Percentiles rank a stretch among this genome's conserved stretches.
These are phyloP conservation scores for Rhynchospora pubera DNA, from an alignment of 176 grass and related monocot genomes.

Conservation along the genomic window DNA sequence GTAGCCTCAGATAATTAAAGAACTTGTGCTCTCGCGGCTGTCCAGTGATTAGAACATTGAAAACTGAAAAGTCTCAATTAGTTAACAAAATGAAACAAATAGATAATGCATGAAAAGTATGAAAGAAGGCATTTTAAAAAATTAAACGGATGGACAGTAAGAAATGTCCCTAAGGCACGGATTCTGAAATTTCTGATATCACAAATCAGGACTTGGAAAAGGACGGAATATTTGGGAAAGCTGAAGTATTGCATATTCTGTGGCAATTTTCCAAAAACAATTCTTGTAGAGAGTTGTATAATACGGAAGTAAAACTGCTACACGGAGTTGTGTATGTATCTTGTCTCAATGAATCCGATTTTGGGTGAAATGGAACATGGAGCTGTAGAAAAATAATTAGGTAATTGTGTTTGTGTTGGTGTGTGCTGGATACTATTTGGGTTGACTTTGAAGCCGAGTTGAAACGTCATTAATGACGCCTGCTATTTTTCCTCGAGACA, in stretches of 20 bases:
- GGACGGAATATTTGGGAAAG: slow-evolving; percentile 17
- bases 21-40: background rate
- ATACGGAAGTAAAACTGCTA: background rate
- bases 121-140: too few species aligned
- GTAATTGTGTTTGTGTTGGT: background rate
- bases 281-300: background rate
- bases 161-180: background rate
- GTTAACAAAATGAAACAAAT: background rate
- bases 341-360: background rate
- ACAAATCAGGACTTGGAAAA: slow-evolving; percentile 8
- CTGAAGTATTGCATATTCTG: background rate
- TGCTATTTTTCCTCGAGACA: background rate
- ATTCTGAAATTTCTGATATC: slow-evolving; percentile 1
- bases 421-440: background rate
- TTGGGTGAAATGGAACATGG: background rate
- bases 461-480: slow-evolving; percentile 25
- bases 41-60: too few species aligned
- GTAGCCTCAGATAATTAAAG: background rate
- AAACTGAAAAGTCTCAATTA: too few species aligned
- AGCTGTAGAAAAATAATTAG: background rate
- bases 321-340: background rate
- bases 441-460: slow-evolving; percentile 10
- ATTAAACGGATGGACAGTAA: background rate
- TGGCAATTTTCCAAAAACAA: background rate
- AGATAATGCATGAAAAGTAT: background rate